Percentiles rank a stretch among this genome's conserved stretches.
Evolutionary conservation across 805 yeast species (phyloP).

Genomic region (Nakazawaea sp.): DNA sequence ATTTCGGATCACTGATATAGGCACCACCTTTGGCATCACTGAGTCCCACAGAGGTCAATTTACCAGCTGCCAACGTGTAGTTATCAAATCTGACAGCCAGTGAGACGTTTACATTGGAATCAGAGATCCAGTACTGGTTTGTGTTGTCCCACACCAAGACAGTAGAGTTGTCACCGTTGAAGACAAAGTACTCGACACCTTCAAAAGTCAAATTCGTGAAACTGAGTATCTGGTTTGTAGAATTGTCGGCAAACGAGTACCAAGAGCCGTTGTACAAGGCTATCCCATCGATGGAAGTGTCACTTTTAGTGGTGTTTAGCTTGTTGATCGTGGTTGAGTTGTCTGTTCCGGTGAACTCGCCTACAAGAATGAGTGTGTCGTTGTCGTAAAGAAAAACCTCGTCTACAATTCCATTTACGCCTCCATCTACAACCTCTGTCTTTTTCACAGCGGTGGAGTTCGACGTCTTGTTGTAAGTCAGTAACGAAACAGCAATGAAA

Average conservation of each 20-base stretch:
- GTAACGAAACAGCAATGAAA: slow-evolving; percentile 26
- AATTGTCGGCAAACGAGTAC: slow-evolving; percentile 33
- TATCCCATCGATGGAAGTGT: slow-evolving; percentile 11
- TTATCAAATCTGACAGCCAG: slow-evolving; percentile 15
- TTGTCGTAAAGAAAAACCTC: slow-evolving; percentile 22
- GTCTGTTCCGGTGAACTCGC: slow-evolving; percentile 34
- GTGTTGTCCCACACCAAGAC: slow-evolving; percentile 35
- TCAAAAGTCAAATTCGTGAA: slow-evolving; percentile 30
- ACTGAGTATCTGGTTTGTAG: slow-evolving; percentile 12
- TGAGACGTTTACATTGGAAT: slow-evolving; percentile 24
- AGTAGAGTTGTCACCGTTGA: slow-evolving; percentile 21
- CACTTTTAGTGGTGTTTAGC: slow-evolving; percentile 14
- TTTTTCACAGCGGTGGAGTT: slow-evolving; percentile 9
- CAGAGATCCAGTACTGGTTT: slow-evolving; percentile 27
- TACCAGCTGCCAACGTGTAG: slow-evolving; percentile 14
- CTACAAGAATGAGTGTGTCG: slow-evolving; percentile 36
- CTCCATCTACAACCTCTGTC: slow-evolving; percentile 22
- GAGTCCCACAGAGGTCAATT: slow-evolving; percentile 14
- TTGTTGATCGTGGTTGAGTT: slow-evolving; percentile 16
- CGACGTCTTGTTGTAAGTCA: slow-evolving; percentile 14
- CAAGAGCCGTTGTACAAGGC: slow-evolving; percentile 34
- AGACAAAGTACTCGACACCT: slow-evolving; percentile 32
- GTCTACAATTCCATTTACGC: slow-evolving; percentile 32
- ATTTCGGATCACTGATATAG: slow-evolving; percentile 21
- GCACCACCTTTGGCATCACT: slow-evolving; percentile 23